Evolutionary conservation across 805 yeast genomes (phyloP).

Genomic region (Myxozyma melibiosi): DNA sequence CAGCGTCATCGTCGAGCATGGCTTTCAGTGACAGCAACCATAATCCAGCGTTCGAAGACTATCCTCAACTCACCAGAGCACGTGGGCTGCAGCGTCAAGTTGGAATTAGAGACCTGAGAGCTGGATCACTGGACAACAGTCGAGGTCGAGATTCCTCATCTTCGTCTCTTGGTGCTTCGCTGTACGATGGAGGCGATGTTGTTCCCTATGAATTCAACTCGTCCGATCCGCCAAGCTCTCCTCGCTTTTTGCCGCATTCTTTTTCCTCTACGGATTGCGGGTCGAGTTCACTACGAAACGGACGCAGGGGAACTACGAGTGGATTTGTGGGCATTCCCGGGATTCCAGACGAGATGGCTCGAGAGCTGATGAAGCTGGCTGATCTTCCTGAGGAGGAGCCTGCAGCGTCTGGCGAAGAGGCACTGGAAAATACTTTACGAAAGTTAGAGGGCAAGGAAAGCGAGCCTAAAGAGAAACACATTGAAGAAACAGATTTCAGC

Average conservation of each 20-base stretch:
- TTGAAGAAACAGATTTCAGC: not conserved
- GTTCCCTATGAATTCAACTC: not conserved
- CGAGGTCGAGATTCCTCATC: constrained; percentile 1
- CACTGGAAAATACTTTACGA: constrained; percentile 55
- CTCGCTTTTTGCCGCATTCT: not conserved
- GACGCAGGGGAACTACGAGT: not conserved
- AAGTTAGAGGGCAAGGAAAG: constrained; percentile 74
- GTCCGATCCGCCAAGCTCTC: constrained; percentile 1
- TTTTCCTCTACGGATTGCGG: not conserved
- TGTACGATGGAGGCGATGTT: constrained; percentile 4
- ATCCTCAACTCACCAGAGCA: not conserved
- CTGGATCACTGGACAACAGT: no score
- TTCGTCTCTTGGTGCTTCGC: constrained; percentile 3
- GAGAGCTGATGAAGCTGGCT: constrained; percentile 66
- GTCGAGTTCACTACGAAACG: not conserved
- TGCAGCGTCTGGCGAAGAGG: constrained; percentile 52
- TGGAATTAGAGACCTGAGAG: constrained; percentile 1
- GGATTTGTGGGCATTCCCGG: constrained; percentile 28
- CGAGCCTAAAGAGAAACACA: not conserved
- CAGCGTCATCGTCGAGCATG: not conserved
- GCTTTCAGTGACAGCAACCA: no score
- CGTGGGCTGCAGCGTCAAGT: constrained; percentile 11
- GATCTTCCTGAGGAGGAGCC: constrained; percentile 79
- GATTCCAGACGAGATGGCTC: constrained; percentile 25
- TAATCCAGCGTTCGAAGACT: no score